These are phyloP conservation scores for Blepharisma stoltei DNA, from an alignment of 73 alveolate species.

Conservation along the genomic window DNA sequence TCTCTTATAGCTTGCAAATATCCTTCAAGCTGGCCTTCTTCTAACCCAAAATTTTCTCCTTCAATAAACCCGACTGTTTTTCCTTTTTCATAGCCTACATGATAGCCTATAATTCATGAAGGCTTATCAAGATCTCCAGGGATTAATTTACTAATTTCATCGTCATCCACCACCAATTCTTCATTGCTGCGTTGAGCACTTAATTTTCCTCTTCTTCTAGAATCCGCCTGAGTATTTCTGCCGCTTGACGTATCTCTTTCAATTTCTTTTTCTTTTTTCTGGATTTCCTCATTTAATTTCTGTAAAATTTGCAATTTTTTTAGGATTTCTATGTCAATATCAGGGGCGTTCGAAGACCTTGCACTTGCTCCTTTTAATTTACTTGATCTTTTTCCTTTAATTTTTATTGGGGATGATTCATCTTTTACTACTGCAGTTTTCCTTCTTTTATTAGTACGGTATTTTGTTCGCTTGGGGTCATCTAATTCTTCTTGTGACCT, in stretches of 20 bases:
- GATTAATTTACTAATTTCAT: background rate
- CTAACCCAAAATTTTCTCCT: constrained; percentile 21
- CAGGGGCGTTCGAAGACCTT: too few species aligned
- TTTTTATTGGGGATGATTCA: too few species aligned
- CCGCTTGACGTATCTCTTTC: background rate
- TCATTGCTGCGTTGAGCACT: background rate
- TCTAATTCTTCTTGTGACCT: too few species aligned
- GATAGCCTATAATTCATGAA: background rate
- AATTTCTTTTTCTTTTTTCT: background rate
- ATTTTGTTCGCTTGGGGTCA: too few species aligned
- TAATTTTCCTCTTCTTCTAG: background rate
- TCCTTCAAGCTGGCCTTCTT: constrained; percentile 20
- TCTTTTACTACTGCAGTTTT: too few species aligned
- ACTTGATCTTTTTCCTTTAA: too few species aligned
- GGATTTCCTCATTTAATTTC: too few species aligned
- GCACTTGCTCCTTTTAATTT: too few species aligned
- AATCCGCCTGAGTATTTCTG: background rate
- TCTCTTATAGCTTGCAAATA: constrained; percentile 12
- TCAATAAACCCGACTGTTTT: background rate
- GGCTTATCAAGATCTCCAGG: background rate
- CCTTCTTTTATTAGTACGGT: too few species aligned
- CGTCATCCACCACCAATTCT: background rate
- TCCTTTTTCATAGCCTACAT: background rate
- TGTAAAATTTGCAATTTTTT: too few species aligned
- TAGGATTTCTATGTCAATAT: too few species aligned